Conservation (phyloP, 495 filamentous ascomycete genomes). For the Durotheca rogersii region DNA sequence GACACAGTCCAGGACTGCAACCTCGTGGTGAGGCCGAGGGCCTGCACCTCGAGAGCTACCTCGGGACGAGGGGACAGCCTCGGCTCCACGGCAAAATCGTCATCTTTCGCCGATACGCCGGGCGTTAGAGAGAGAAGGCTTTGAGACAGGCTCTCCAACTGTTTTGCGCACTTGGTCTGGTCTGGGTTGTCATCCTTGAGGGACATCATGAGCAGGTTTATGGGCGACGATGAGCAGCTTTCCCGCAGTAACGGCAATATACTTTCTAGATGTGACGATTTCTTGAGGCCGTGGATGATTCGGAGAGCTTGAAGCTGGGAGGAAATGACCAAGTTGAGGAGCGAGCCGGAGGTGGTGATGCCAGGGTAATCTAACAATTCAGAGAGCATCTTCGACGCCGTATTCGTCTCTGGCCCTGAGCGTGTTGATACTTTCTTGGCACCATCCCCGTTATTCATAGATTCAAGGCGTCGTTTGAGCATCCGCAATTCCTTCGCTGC, state of each 20-base stretch:
- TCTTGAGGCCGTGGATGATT: slow-evolving; percentile 51
- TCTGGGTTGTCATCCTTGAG: slow-evolving; percentile 49
- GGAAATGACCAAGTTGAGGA: slow-evolving; percentile 50
- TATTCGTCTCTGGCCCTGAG: slow-evolving; percentile 35
- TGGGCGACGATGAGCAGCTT: slow-evolving; percentile 60
- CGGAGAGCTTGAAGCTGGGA: slow-evolving; percentile 56
- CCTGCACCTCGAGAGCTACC: slow-evolving; percentile 63
- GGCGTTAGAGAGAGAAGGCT: slow-evolving; percentile 64
- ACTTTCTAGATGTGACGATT: slow-evolving; percentile 54
- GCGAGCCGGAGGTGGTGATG: slow-evolving; percentile 39
- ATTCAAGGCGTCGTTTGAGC: slow-evolving; percentile 64
- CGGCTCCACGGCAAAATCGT: slow-evolving; percentile 46
- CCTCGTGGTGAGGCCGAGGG: slow-evolving; percentile 65
- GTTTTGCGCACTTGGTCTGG: slow-evolving; percentile 61
- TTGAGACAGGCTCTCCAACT: slow-evolving; percentile 71
- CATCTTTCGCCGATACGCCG: slow-evolving; percentile 54
- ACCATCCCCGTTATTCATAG: slow-evolving; percentile 32
- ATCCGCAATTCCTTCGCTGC: slow-evolving; percentile 75
- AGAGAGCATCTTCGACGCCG: slow-evolving; percentile 49
- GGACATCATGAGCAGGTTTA: slow-evolving; percentile 58
- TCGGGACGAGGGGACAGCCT: slow-evolving; percentile 59
- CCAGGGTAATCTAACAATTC: slow-evolving; percentile 63
- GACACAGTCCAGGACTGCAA: slow-evolving; percentile 70
- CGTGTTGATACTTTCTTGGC: slow-evolving; percentile 29
- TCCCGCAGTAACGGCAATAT: slow-evolving; percentile 45